A percentile compares a stretch with the other conserved stretches of the same genome.
phyloP scores from a whole-genome alignment of 768 basidiomycete genomes.

The Cystofilobasidium ferigula region DNA sequence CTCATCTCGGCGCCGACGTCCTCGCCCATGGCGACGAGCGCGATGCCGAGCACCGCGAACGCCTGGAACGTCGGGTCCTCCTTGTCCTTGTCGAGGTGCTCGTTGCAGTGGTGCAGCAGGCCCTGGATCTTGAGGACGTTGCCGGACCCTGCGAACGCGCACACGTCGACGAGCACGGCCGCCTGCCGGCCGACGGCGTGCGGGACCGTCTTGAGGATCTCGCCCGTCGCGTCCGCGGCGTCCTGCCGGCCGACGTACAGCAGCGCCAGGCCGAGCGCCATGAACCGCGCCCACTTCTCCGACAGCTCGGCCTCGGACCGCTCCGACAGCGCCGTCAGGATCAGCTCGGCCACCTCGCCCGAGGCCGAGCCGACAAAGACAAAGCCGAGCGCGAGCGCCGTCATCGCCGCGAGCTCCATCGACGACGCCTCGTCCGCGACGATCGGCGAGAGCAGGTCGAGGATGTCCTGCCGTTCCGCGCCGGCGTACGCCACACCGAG shows the following conservation, averaged over 20 bases:
- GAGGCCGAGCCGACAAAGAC: conserved; percentile 91
- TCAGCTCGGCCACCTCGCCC: conserved; percentile 77
- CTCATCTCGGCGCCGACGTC: conserved; percentile 97
- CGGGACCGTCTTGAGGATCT: conserved; percentile 82
- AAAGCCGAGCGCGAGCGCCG: conserved; percentile 82
- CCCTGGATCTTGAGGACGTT: conserved; percentile 86
- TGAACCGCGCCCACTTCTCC: conserved; percentile 89
- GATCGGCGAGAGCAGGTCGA: conserved; percentile 63
- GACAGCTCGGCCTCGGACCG: conserved; percentile 48
- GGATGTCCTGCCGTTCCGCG: conserved; percentile 77
- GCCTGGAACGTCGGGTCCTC: conserved; percentile 74
- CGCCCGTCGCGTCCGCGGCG: conserved; percentile 81
- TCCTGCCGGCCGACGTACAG: conserved; percentile 88
- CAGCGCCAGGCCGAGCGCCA: conserved; percentile 77
- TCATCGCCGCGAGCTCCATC: conserved; percentile 79
- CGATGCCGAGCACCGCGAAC: conserved; percentile 85
- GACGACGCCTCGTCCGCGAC: conserved; percentile 68
- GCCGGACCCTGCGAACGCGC: conserved; percentile 87
- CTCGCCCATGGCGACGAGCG: conserved; percentile 94
- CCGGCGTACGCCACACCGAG: conserved; percentile 90
- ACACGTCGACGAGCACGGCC: conserved; percentile 82
- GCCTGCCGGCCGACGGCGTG: conserved; percentile 85
- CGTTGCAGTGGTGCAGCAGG: conserved; percentile 86
- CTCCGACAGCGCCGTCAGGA: conserved; percentile 77
- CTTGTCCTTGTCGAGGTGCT: conserved; percentile 58